Conservation (phyloP, 768 basidiomycete genomes). For the Trametes cingulata region DNA sequence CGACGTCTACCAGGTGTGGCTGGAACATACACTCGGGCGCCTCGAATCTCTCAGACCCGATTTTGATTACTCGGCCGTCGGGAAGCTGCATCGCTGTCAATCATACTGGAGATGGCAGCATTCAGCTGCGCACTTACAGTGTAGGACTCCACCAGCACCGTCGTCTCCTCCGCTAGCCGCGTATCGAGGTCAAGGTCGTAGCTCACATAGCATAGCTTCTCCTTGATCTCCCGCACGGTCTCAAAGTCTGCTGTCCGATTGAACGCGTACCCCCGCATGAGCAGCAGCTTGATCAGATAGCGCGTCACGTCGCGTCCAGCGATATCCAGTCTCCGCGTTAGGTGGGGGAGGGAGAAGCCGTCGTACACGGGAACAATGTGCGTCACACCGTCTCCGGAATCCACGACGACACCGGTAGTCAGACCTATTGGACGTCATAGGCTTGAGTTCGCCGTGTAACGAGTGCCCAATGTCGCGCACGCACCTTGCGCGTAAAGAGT, state of each 20-base stretch:
- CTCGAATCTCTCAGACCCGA: slow-evolving; percentile 97
- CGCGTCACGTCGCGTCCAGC: slow-evolving; percentile 98
- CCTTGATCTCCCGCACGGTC: slow-evolving; percentile 98
- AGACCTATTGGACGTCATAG: slow-evolving; percentile 59
- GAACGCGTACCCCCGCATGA: slow-evolving; percentile 99
- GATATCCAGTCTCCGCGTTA: slow-evolving; percentile 93
- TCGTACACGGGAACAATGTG: slow-evolving; percentile 99
- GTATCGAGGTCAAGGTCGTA: slow-evolving; percentile 95
- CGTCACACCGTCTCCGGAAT: slow-evolving; percentile 98
- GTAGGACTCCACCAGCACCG: slow-evolving; percentile 93
- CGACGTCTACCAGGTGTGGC: slow-evolving; percentile 94
- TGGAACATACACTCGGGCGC: slow-evolving; percentile 99
- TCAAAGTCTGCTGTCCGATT: slow-evolving; percentile 99
- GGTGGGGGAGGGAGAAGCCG: slow-evolving; percentile 92
- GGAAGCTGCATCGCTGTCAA: slow-evolving; percentile 59
- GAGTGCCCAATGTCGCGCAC: slow-evolving; percentile 29
- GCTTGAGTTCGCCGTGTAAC: not conserved
- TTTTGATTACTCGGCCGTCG: slow-evolving; percentile 95
- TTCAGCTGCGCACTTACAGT: slow-evolving; percentile 75
- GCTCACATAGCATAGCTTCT: slow-evolving; percentile 98
- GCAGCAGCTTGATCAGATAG: slow-evolving; percentile 97
- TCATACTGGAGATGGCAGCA: too few relatives aligned
- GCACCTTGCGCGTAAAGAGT: slow-evolving; percentile 97
- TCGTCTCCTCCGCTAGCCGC: slow-evolving; percentile 92
- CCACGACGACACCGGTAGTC: slow-evolving; percentile 97